Evolutionary conservation across 345 rosid genomes (phyloP), one percentile per base, ranked within the genome.

Genomic region (Gossypium mustelinum): DNA sequence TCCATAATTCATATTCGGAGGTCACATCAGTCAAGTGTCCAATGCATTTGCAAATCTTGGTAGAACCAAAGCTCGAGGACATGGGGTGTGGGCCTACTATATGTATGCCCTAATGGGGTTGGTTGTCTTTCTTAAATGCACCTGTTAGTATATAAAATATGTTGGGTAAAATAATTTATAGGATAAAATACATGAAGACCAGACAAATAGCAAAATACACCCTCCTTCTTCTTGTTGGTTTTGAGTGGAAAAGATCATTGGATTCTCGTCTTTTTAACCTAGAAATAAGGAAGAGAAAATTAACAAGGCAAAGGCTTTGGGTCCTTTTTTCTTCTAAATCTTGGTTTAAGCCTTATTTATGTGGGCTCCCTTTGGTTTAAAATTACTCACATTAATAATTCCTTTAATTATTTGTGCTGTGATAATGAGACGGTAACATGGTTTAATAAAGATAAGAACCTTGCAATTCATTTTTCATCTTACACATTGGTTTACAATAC

Each of bases 21-120:
- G 75, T 73, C 67, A 44, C 41, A 59, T 73, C 75, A 44, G 13
- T 11, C 12, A 47, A 43, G 39, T 52, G 20, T 56, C 50, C 20
- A 72, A 8, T 14, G 18, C 64, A 57, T 20, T 65, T 43, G 29
- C 70, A 2, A 9, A 18, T n/a, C n/a, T 72, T 59, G 57, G 14
- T 9, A 1, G 20, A 58, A 72, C 54, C 66, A 44, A 34, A 18
- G 17, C 22, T 54, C 9, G 20, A 16, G 62, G 62, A 43, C 66
- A 72, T 72, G 75, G 75, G 58, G 55, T 66, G 54, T 44, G 70
- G 70, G 55, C 55, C 70, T 5, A 11, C 44, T 2, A 2, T 1
- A 51, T 16, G 16, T 12, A 51, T 51, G 7, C 56, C 13, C 50
- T 10, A 11, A 14, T 2, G 54, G 54, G 51, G 20, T 20, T 22